Evolutionary conservation across 2,329 filamentous ascomycete species (phyloP), one percentile per base, ranked within the genome.

Genomic region (Mycosphaerella sp.): DNA sequence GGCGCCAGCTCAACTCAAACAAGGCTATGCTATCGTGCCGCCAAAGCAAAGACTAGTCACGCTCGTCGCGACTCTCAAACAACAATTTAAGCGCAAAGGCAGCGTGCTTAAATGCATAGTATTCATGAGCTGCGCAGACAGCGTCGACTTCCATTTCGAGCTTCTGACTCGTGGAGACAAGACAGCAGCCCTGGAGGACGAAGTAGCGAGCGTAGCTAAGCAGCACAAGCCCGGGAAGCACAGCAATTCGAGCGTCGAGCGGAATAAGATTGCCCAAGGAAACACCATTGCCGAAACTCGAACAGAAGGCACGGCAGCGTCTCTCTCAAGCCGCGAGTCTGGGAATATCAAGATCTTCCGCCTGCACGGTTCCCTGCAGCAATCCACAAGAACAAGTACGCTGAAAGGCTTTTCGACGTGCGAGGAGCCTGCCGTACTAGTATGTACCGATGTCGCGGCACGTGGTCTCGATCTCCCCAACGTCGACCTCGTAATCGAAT

Each of bases 41-140:
- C 84, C 91, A 5, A 98, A 98, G 71, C 75, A 96, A 56, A 84
- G 93, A 28, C 75, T 98, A 2, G 91, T 98, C 2, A 90, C 91
- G 0, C 77, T 98, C 16, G 82, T 89, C 21, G 85, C 88, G 0
- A 80, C 90, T 28, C 75, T 98, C 51, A 94, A 91, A 66, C 84
- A 89, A 14, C 84, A 89, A 0, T 97, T 98, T 68, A 84, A 88
- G 51, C 80, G 90, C 14, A 87, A 86, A 68, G 91, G 89, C 0
- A 89, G 88, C 1, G 87, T 95, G 14, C 96, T 95, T 87, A 97
- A 98, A 70, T 87, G 86, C 17, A 96, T 98, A 54, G 78, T 98
- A 32, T 98, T 98, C 72, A 87, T 98, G 43, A 95, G 91, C 9
- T 98, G 93, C 64, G 90, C 93, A 16, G 93, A 98, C 68, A 93